A percentile compares a stretch with the other conserved stretches of the same genome.
Conservation (phyloP, 768 basidiomycete genomes). For the Leccinum broughii region DNA sequence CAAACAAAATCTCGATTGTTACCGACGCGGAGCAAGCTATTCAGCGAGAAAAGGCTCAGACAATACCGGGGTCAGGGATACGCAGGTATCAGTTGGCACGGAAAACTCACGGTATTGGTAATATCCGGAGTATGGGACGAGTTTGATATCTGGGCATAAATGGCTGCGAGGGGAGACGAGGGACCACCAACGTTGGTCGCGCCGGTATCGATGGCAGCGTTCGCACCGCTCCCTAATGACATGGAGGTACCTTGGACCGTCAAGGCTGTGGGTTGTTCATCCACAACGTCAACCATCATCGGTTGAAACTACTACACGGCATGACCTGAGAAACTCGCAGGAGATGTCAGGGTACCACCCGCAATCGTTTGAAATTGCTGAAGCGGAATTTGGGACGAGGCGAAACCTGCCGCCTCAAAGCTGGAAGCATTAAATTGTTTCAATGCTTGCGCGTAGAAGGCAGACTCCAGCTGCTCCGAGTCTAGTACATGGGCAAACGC, state of each 20-base stretch:
- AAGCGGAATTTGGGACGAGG: no score
- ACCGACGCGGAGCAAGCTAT: constrained; percentile 40
- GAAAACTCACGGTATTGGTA: constrained; percentile 42
- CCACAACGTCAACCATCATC: neutral
- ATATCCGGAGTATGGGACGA: constrained; percentile 45
- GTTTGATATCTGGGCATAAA: constrained; percentile 48
- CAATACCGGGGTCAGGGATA: neutral
- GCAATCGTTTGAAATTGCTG: no score
- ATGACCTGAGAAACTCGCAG: constrained; percentile 20
- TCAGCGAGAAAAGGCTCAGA: neutral
- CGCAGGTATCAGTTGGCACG: no score
- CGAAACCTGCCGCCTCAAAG: no score
- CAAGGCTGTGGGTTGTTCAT: constrained; percentile 26
- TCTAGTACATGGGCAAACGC: no score
- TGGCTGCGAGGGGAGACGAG: constrained; percentile 33
- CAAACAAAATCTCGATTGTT: constrained; percentile 44
- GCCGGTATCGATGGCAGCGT: constrained; percentile 59
- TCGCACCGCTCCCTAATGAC: constrained; percentile 19
- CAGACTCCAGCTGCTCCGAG: no score
- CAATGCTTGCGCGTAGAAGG: no score
- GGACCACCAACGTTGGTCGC: constrained; percentile 63
- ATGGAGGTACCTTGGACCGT: constrained; percentile 37
- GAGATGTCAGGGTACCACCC: constrained; percentile 37
- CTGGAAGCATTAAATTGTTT: no score
- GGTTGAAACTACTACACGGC: no score